These are phyloP conservation scores for Nemania sp. DNA, from an alignment of 2,329 filamentous ascomycete species.

Conservation along the genomic window DNA sequence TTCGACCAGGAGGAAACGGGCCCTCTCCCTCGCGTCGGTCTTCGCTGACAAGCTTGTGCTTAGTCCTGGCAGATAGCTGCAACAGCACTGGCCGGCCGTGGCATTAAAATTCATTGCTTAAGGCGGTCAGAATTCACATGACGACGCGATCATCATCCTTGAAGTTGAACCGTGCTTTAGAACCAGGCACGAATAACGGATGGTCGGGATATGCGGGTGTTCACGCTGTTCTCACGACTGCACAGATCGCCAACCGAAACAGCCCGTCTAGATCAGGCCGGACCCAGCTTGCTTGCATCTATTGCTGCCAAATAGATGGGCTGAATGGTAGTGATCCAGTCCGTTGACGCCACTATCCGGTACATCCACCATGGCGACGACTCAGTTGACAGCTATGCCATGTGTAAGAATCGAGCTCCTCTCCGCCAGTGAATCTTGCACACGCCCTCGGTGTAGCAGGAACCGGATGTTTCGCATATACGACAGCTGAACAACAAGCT, in stretches of 20 bases:
- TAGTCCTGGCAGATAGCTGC: slow-evolving; percentile 4
- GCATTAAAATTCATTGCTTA: no score
- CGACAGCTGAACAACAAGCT: background rate
- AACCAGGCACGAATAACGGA: background rate
- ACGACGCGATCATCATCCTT: slow-evolving; percentile 2
- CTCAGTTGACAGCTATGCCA: background rate
- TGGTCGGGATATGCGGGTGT: slow-evolving; percentile 4
- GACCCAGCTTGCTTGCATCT: background rate
- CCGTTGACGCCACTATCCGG: background rate
- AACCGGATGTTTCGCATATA: background rate
- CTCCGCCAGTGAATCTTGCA: no score
- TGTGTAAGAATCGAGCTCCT: background rate
- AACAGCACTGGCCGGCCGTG: no score
- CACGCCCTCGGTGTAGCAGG: background rate
- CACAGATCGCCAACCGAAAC: background rate
- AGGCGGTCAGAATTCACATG: no score
- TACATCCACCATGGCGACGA: background rate
- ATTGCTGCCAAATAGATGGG: background rate
- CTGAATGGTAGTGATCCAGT: background rate
- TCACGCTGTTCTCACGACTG: background rate
- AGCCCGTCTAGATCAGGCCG: background rate
- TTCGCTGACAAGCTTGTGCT: background rate
- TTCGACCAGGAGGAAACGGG: slow-evolving; percentile 11
- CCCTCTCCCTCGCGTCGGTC: no score
- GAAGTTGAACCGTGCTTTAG: background rate